Evolutionary conservation across 2,329 filamentous ascomycete genomes (phyloP), one percentile per base, ranked within the genome.

Genomic region (Ploettnerulaceae sp.): DNA sequence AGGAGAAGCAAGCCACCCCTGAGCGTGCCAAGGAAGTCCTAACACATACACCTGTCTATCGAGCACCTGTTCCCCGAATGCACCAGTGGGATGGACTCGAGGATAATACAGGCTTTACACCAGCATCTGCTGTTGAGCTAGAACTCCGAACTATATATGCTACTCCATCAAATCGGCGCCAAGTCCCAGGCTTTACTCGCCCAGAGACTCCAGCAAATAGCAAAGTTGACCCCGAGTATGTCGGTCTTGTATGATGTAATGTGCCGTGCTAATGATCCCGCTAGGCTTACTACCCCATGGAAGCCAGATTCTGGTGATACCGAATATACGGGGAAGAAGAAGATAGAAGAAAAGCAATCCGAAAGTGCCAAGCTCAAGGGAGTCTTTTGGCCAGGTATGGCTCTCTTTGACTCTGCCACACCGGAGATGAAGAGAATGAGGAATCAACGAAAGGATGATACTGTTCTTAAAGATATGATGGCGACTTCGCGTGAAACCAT

Each of bases 371-470:
- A 57, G 33, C 72, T 89, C 43, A 90, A 90, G 64, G 86, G 86
- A 2, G 70, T 82, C n/a, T 70, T 79, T 36, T 89, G 82, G 74
- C 82, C 83, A 2, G 86, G 86, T 14, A 90, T 90, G 86, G 77
- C 79, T 43, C 74, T 88, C n/a, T 89, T 90, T 61, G 86, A 91
- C 64, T 81, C 86, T 43, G 86, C 86, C 4, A 86, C 82, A 4
- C 75, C 81, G 12, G 78, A 84, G 51, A 84, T 86, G 73, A 83
- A 80, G 57, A 76, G 82, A 35, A 86, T 80, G 67, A 74, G 86
- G 41, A 90, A 90, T 61, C 86, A 91, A 66, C 81, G 84, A 58
- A 91, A 91, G 64, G 79, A 83, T 44, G 74, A 71, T n/a, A 82
- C 79, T 1, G 81, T 88, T n/a, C 68, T 89, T 17, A 71, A 77